Base-by-base conservation (phyloP, 169 alveolate genomes). In the Cryptosporidium canis region DNA sequence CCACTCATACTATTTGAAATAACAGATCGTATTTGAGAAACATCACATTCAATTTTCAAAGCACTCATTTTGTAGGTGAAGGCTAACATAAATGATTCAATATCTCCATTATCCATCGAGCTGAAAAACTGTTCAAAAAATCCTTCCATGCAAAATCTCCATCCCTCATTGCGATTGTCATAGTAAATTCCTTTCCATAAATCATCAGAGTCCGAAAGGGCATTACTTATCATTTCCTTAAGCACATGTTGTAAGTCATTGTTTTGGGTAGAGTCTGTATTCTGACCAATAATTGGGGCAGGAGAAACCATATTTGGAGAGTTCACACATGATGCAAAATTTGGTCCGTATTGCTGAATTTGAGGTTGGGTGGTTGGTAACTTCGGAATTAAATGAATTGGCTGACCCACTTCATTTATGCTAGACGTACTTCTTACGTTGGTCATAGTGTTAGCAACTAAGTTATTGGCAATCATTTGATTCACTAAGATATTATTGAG, bases 111-210 rank as follows among this genome's bases (percentile, higher is more conserved):
- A 24, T 77, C 58, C 11, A n/a, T 12, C 16, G 71, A 24, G 21
- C 71, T 33, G 35, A 77, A 77, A 39, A 61, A 21, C 24, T 61
- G 55, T 8, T 39, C 45, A 2, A 65, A 7, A 77, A 18, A 35
- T 14, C 71, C 71, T 1, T 77, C 87, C 1, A 66, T n/a, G 18
- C 83, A 43, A 0, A 35, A 16, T 56, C 37, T 55, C 87, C 87
- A 77, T 24, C 87, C 51, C n/a, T 61, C n/a, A 11, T 61, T 77
- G 70, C 87, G 70, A 77, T 77, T 77, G 9, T 77, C 87, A 18
- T 29, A 77, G 64, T 33, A 77, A n/a, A 77, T 18, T 2, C 87
- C 87, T 21, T 37, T 55, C 87, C 87, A 77, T 14, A 77, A 7
- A 44, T 31, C 33, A 1, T 77, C 87, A 9, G 87, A 39, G 11